phyloP scores from a whole-genome alignment of 2,329 filamentous ascomycete species.

The Emergomyces pasteurianus region DNA sequence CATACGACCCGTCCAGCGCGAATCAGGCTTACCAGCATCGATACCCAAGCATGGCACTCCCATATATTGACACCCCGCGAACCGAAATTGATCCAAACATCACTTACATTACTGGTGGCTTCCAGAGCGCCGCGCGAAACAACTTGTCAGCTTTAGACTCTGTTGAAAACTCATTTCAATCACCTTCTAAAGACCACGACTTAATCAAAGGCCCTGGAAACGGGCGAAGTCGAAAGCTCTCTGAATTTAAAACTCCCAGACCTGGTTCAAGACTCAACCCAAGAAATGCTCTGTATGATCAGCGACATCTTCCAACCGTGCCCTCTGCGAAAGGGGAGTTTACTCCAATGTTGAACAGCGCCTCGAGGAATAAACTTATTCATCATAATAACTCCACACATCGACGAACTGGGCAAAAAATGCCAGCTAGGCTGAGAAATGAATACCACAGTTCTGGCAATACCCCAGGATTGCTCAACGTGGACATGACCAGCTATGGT shows the following conservation, averaged over 20 bases:
- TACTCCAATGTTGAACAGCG: conserved; percentile 77
- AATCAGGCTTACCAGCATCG: background rate
- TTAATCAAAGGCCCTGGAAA: conserved; percentile 64
- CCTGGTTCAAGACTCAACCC: conserved; percentile 44
- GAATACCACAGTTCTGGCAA: conserved; percentile 56
- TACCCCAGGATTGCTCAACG: conserved; percentile 60
- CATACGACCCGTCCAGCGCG: background rate
- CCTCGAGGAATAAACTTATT: conserved; percentile 56
- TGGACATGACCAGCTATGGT: conserved; percentile 61
- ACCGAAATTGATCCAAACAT: conserved; percentile 68
- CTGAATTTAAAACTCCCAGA: conserved; percentile 58
- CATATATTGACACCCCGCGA: conserved; percentile 72
- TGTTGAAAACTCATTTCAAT: conserved; percentile 75
- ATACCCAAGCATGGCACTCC: conserved; percentile 47
- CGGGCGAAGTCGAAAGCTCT: conserved; percentile 41
- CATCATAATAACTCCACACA: conserved; percentile 46
- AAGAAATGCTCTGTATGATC: conserved; percentile 50
- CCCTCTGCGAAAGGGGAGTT: conserved; percentile 58
- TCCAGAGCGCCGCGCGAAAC: conserved; percentile 40
- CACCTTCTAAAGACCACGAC: conserved; percentile 64
- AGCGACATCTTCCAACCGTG: conserved; percentile 56
- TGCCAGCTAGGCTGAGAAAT: conserved; percentile 54
- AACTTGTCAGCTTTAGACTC: conserved; percentile 54
- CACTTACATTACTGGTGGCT: conserved; percentile 60
- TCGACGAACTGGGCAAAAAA: conserved; percentile 47